Percentiles rank a stretch among this genome's conserved stretches.
Conservation (phyloP, 345 rosid species). For the Eutrema heterophyllum region DNA sequence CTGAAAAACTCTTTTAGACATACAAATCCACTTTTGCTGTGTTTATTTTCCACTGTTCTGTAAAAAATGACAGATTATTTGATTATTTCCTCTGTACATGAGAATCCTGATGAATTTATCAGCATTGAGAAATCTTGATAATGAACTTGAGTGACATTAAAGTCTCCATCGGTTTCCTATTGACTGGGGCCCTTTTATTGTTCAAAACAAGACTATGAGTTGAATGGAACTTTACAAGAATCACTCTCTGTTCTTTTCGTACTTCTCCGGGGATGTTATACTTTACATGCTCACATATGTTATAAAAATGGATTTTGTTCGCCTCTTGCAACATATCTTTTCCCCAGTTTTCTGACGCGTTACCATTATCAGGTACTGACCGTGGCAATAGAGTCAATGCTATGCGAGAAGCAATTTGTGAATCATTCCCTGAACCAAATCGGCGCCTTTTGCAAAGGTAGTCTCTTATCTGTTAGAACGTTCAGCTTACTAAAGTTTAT, state of each 20-base stretch:
- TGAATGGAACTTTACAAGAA: not conserved
- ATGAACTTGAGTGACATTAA: no score
- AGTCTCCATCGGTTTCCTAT: no score
- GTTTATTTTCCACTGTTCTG: no score
- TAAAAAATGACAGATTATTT: no score
- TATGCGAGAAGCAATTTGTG: constrained; percentile 82
- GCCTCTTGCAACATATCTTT: not conserved
- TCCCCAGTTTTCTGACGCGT: constrained; percentile 8
- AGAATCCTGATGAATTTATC: no score
- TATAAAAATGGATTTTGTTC: not conserved
- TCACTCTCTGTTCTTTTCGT: not conserved
- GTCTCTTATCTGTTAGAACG: not conserved
- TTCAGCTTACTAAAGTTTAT: not conserved
- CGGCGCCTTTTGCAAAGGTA: constrained; percentile 94
- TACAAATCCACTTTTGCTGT: no score
- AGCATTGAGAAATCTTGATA: no score
- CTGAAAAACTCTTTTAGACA: no score
- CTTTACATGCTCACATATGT: constrained; percentile 5
- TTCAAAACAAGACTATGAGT: not conserved
- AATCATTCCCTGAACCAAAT: constrained; percentile 98
- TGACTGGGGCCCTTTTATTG: no score
- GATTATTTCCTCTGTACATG: no score
- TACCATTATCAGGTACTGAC: constrained; percentile 54
- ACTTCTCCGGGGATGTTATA: not conserved
- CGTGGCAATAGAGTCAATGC: constrained; percentile 65